Base-by-base conservation (phyloP, 1,284 basidiomycete genomes). In the Ustilago shanxiensis region DNA sequence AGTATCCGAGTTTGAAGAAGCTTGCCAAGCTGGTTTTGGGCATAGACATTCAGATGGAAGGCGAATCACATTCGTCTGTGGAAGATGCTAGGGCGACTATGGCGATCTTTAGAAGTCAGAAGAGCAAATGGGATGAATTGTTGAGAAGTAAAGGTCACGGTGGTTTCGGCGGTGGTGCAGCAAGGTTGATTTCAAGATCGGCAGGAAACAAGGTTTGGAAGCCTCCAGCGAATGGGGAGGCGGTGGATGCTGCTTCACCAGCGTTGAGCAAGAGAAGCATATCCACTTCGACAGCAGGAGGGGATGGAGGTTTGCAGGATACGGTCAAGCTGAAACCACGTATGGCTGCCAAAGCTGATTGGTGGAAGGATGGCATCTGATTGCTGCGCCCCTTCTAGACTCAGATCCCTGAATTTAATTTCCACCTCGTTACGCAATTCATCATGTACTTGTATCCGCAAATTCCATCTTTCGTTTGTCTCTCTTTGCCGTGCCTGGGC, bases 41-140 rank as follows among this genome's bases (percentile, higher is more conserved):
- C 0, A 86, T 96, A 2, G 89, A 91, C 28, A 98, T 99, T 61
- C 96, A 99, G 86, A 87, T 88, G 35, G 61, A 73, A 33, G 82
- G 84, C 18, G 60, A 72, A 24, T 74, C 79, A 47, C 83, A 84
- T 61, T 81, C 74, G 44, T 70, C 79, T 3, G 77, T 82, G 10
- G 94, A 91, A 26, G 95, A 99, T 85, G 95, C 96, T 1, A 89
- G 95, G 53, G 95, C 95, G 0, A 95, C 96, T 0, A 98, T 99
- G 95, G 95, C 94, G 0, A 88, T 98, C 26, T 99, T 93, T 87
- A 89, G 95, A 8, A 86, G 96, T n/a, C 90, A 96, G 85, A 92
- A 93, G 82, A 90, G 90, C 66, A 90, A 91, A 58, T 98, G 94
- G 95, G 95, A 98, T 66, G 28, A 76, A 63, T 41, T 50, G 37